Percentiles rank a stretch among this genome's conserved stretches.
These are phyloP conservation scores for Priceomyces castillae DNA, from an alignment of 805 yeast genomes.

Conservation along the genomic window DNA sequence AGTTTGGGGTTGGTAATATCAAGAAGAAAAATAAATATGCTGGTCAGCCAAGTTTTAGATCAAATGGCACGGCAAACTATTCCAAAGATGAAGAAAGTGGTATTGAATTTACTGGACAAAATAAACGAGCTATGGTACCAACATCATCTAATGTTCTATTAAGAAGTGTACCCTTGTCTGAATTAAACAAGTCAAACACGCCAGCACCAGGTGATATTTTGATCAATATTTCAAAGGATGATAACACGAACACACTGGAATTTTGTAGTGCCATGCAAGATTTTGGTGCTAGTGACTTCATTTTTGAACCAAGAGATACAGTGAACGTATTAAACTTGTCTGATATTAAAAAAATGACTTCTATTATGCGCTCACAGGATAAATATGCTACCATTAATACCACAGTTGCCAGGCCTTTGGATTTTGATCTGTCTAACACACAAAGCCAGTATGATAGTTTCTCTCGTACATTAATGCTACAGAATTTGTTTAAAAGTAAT, in stretches of 20 bases:
- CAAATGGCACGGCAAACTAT: neutral
- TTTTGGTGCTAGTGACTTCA: neutral
- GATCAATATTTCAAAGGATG: conserved; percentile 4
- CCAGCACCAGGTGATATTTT: conserved; percentile 2
- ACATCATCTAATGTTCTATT: conserved; percentile 9
- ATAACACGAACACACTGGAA: conserved; percentile 6
- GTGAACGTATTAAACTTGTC: neutral
- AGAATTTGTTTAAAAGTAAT: conserved; percentile 18
- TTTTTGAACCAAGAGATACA: neutral
- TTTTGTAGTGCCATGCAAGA: conserved; percentile 10
- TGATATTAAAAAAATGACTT: neutral
- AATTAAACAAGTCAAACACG: neutral
- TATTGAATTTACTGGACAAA: neutral
- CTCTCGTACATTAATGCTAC: conserved; percentile 26
- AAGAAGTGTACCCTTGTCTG: conserved; percentile 10
- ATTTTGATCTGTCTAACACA: conserved; percentile 11
- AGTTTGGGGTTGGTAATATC: neutral
- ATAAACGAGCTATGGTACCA: neutral
- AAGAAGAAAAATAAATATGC: neutral
- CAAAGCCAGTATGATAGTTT: conserved; percentile 22
- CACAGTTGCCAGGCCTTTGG: conserved; percentile 14
- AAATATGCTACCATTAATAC: conserved; percentile 7
- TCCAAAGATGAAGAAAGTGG: neutral
- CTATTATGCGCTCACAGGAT: neutral
- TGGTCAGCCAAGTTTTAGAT: neutral